Evolutionary conservation across 2,329 filamentous ascomycete genomes (phyloP), one percentile per base, ranked within the genome.

Genomic region (Sporothrix globosa): DNA sequence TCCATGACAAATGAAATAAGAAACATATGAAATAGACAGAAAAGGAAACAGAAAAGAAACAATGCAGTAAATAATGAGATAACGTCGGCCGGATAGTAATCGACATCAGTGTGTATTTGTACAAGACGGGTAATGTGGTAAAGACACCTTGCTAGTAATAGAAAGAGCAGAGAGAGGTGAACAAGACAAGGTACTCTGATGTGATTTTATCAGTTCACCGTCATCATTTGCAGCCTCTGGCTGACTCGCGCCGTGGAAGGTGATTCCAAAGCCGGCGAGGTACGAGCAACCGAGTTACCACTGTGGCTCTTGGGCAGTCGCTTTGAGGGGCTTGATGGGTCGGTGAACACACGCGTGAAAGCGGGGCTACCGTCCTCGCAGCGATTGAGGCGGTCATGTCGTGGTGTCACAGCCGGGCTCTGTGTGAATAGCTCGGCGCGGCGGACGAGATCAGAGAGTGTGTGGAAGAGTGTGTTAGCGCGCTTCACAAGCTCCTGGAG

Each of bases 341-440:
- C 87, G 11, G 88, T 87, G 74, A 91, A 91, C 50, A 91, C 87
- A 30, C 86, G 82, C 2, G 87, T 90, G 73, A 91, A 91, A 0
- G 88, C 88, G n/a, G 88, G 88, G 75, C 87, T 90, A 2, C 86
- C 88, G 67, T 88, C 86, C 48, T 80, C 77, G 30, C 80, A 79
- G 13, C 69, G 71, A 60, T 72, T 71, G 10, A 81, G 80, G 53
- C 84, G 81, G 21, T 82, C 81, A 34, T 82, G 81, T 53, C 80
- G 81, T 2, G 84, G 83, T 0, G 85, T 88, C 39, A 82, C 79
- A 10, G 81, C 82, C 1, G 87, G 87, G 75, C 85, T 89, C 72
- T 84, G 83, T 0, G 85, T 85, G 66, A 87, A 81, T 39, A 87
- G 83, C 74, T 91, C 88, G 52, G 84, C 86, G 67, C 83, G 83